These are phyloP conservation scores for Withania somnifera DNA, from an alignment of 305 asterid species.

Conservation along the genomic window DNA sequence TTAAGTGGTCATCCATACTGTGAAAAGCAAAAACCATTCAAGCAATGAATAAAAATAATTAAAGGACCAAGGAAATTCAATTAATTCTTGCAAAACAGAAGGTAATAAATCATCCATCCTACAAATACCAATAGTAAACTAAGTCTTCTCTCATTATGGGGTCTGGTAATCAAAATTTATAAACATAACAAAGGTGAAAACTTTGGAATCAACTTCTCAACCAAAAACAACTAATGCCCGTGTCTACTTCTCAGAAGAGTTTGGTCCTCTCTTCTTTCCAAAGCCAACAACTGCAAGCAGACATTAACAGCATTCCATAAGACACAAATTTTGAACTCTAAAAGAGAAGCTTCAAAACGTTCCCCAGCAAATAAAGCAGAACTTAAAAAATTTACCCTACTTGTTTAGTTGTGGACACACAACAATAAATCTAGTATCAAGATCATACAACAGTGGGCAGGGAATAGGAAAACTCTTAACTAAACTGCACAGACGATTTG, in stretches of 20 bases:
- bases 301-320: not conserved
- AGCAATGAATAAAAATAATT: not conserved
- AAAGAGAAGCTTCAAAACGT: not conserved
- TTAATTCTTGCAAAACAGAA: not conserved
- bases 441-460: not conserved
- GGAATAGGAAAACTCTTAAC: not conserved
- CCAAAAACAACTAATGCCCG: not conserved
- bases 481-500: not conserved
- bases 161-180: not conserved
- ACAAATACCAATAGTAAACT: not conserved
- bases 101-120: not conserved
- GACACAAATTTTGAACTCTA: not conserved
- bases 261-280: slow-evolving; percentile 74
- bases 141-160: not conserved
- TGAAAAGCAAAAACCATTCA: not conserved
- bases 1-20: too few species aligned
- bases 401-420: not conserved
- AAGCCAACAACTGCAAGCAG: slow-evolving; percentile 64
- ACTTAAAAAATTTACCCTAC: not conserved
- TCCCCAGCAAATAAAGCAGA: not conserved
- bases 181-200: not conserved
- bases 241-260: slow-evolving; percentile 56
- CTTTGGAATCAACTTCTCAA: not conserved
- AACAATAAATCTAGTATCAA: not conserved
- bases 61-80: not conserved